Evolutionary conservation across 129 eudicot genomes (phyloP).

Genomic region (Lactuca sativa): DNA sequence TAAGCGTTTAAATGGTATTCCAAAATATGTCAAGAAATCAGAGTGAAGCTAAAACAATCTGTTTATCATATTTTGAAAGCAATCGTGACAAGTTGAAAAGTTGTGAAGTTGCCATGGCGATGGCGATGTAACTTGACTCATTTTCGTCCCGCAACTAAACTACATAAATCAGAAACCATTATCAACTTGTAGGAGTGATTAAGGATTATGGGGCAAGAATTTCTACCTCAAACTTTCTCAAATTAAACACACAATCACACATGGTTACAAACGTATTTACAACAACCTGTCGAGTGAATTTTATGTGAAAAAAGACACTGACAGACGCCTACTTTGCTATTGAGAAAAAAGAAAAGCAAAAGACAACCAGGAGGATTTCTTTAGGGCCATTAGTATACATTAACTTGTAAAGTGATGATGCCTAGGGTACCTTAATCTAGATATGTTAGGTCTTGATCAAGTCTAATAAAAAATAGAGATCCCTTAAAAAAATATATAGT

Average conservation of each 20-base stretch:
- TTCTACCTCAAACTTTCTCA: constrained; percentile 24
- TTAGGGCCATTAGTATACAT: too few relatives aligned
- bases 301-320: not conserved
- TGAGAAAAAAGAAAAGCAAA: constrained; percentile 6
- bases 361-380: constrained; percentile 8
- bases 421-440: too few relatives aligned
- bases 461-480: too few relatives aligned
- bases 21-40: not conserved
- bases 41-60: not conserved
- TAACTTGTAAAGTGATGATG: too few relatives aligned
- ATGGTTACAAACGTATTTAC: constrained; percentile 22
- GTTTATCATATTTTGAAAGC: not conserved
- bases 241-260: constrained; percentile 33
- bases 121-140: constrained; percentile 4
- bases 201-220: constrained; percentile 8
- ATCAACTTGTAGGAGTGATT: constrained; percentile 10
- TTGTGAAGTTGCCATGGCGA: constrained; percentile 11
- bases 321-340: constrained; percentile 13
- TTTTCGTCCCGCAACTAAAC: constrained; percentile 17
- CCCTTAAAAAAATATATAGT: too few relatives aligned
- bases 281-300: constrained; percentile 13
- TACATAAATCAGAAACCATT: constrained; percentile 1
- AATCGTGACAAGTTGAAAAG: not conserved
- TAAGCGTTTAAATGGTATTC: not conserved
- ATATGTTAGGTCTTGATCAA: too few relatives aligned